Evolutionary conservation across 2,329 filamentous ascomycete genomes (phyloP), one percentile per base, ranked within the genome.

Genomic region (Penicillium psychrosexuale): DNA sequence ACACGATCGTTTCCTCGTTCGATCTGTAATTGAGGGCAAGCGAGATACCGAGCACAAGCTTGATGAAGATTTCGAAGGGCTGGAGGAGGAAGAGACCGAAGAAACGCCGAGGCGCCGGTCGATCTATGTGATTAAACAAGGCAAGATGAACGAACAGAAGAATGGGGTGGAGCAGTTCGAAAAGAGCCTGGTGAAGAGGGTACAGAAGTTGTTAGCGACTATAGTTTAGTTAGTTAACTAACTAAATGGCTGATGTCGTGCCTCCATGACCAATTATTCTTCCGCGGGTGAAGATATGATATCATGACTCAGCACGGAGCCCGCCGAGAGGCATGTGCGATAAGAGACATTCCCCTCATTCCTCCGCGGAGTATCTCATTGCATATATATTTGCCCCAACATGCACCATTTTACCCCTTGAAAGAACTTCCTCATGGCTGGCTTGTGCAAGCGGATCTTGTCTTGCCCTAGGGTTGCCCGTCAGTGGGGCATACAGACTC

Each of bases 1-100:
- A 34, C 91, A 95, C 75, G 90, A 95, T 69, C 80, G 91, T 31
- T 95, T 89, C 80, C 87, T 95, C 64, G 82, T 94, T 74, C 81
- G 86, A 43, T 85, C 84, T 2, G 88, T 88, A 0, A 79, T 94
- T 1, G 87, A 90, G 67, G 86, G 86, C 0, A 72, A 81, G 44
- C 67, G 75, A 13, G 75, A 74, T 19, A 67, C 66, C 1, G 80
- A 72, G 19, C 62, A 69, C 30, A 63, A 62, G 22, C 47, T 73
- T 5, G 73, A 76, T 13, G 77, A 76, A 1, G 76, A 77, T 2
- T 80, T 77, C 15, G 75, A 78, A 15, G 77, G 74, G 0, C 73
- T 75, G 0, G 78, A 78, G 3, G 55, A 63, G 43, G 78, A 78
- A 39, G 78, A 79, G 48, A 75, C 70, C n/a, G 75, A 75, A 15